A percentile compares a stretch with the other conserved stretches of the same genome.
phyloP scores from a whole-genome alignment of 176 grass and related monocot genomes.

The Aechmea fasciata region DNA sequence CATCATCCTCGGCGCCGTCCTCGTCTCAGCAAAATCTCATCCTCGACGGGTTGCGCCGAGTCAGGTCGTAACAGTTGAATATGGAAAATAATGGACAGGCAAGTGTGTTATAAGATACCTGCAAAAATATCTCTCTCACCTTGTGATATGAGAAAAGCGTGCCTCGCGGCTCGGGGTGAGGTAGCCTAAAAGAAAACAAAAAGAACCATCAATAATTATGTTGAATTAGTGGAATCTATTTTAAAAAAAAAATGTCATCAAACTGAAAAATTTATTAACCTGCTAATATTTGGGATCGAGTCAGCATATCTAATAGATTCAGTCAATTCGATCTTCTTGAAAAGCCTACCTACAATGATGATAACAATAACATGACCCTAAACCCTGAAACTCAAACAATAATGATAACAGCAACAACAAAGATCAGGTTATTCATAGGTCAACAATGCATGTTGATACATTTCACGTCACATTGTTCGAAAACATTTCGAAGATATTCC shows the following conservation, averaged over 20 bases:
- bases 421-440: background rate
- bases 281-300: constrained; percentile 77
- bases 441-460: background rate
- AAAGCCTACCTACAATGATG: constrained; percentile 56
- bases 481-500: background rate
- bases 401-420: background rate
- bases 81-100: background rate
- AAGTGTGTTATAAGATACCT: constrained; percentile 29
- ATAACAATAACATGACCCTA: background rate
- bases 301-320: constrained; percentile 88
- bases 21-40: too few species aligned
- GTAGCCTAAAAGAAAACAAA: constrained; percentile 39
- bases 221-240: background rate
- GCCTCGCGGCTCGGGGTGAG: constrained; percentile 66
- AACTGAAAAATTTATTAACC: constrained; percentile 35
- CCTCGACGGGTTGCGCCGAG: too few species aligned
- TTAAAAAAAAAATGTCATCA: background rate
- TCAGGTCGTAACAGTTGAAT: too few species aligned
- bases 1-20: too few species aligned
- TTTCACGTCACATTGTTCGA: background rate
- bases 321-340: constrained; percentile 92
- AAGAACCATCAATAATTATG: background rate
- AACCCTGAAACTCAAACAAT: background rate
- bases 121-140: constrained; percentile 83
- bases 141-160: constrained; percentile 89